Base-by-base conservation (phyloP, 2,329 filamentous ascomycete species). In the Fusarium tupiense region DNA sequence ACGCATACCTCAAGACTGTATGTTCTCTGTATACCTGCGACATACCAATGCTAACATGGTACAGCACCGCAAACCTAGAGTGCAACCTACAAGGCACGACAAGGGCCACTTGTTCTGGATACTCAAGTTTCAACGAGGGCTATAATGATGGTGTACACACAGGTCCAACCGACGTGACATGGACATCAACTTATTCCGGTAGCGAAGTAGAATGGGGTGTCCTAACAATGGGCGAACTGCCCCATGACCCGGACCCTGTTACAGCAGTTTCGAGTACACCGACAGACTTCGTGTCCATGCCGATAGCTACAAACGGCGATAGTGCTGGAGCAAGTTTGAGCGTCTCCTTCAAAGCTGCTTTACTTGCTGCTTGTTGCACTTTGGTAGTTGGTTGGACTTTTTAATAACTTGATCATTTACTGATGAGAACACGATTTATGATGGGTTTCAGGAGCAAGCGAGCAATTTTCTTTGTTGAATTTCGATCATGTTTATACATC, bases 61-160 rank as follows among this genome's bases (percentile, higher is more conserved):
- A 24, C 71, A 87, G 85, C 56, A 86, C 83, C 35, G 85, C 84
- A 44, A 80, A 85, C 54, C 80, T 88, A 22, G 83, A 80, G 61
- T 88, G 86, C 76, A 78, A 80, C 22, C 79, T 87, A 31, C 76
- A 81, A 26, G 84, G 82, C 31, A 85, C 80, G 10, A 86, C 85
- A 9, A 82, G 80, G 16, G 86, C 86, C 24, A 85, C 84, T 10
- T 88, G 86, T 71, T 87, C 85, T 1, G 86, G 86, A 26, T 87
- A 85, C 70, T 86, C 86, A 6, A 86, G 85, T 57, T 84, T 83
- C 60, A 82, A 81, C 46, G 75, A 82, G 10, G 81, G 81, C 54
- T 85, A 83, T 72, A 77, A 78, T 9, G 81, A 84, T 52, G 84
- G 83, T 58, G 77, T 79, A 14, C 62, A 83, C 58, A 83, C 82